These are phyloP conservation scores for Saturnispora galanensis DNA, from an alignment of 805 yeast species.

Conservation along the genomic window DNA sequence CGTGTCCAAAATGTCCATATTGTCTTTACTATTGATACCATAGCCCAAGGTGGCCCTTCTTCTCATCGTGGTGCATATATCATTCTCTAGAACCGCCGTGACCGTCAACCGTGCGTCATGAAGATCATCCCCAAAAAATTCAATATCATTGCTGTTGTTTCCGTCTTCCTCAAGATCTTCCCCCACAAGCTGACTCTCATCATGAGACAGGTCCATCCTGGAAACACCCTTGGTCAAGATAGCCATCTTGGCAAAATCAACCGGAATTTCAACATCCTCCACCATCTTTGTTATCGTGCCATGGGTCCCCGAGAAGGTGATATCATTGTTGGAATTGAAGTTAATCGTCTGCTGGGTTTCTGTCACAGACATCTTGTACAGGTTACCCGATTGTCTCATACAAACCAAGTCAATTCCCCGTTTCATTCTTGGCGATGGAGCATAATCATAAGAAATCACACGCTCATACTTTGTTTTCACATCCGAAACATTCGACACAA, in stretches of 20 bases:
- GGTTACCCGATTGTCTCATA: slow-evolving; percentile 84
- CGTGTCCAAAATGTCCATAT: slow-evolving; percentile 49
- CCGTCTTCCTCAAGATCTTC: not conserved
- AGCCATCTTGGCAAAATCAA: not conserved
- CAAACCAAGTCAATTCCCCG: slow-evolving; percentile 64
- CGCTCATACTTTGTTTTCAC: slow-evolving; percentile 67
- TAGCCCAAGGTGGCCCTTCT: slow-evolving; percentile 67
- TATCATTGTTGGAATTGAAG: slow-evolving; percentile 62
- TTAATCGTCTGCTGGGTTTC: slow-evolving; percentile 55
- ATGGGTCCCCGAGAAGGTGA: slow-evolving; percentile 48
- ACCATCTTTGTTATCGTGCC: slow-evolving; percentile 42
- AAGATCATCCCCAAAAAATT: slow-evolving; percentile 27
- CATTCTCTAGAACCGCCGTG: slow-evolving; percentile 39
- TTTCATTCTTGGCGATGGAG: slow-evolving; percentile 39
- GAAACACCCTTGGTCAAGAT: slow-evolving; percentile 3
- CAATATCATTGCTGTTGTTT: slow-evolving; percentile 6
- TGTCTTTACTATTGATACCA: slow-evolving; percentile 55
- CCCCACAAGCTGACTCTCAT: not conserved
- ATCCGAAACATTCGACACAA: slow-evolving; percentile 70
- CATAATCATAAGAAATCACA: slow-evolving; percentile 78
- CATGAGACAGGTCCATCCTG: not conserved
- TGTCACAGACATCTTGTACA: slow-evolving; percentile 65
- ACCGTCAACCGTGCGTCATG: not conserved
- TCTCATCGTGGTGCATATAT: slow-evolving; percentile 64
- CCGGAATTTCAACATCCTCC: slow-evolving; percentile 17